Percentiles rank a stretch among this genome's conserved stretches.
Conservation (phyloP, 495 filamentous ascomycete genomes). For the Choiromyces venosus region DNA sequence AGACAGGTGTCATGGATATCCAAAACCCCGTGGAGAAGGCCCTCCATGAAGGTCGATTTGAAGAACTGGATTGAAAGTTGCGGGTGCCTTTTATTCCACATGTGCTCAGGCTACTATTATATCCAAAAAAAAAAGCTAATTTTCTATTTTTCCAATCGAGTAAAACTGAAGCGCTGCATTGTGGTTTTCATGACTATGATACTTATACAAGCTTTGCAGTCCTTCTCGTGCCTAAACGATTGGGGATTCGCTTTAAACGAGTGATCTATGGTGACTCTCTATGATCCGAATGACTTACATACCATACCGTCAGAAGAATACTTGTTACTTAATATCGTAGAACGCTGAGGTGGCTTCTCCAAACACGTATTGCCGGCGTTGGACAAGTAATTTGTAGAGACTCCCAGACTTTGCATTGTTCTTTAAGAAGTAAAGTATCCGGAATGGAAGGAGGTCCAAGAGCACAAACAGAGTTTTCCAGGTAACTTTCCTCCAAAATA, state of each 20-base stretch:
- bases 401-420: neutral
- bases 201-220: neutral
- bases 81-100: neutral
- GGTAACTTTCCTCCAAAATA: neutral
- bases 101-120: neutral
- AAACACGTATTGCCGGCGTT: neutral
- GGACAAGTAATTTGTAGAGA: neutral
- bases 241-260: neutral
- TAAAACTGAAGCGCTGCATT: neutral
- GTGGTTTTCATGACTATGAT: neutral
- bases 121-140: neutral
- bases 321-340: neutral
- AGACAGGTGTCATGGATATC: slow-evolving; percentile 74
- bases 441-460: neutral
- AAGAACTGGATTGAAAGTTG: slow-evolving; percentile 53
- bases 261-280: neutral
- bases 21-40: slow-evolving; percentile 81
- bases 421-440: neutral
- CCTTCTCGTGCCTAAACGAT: neutral
- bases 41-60: slow-evolving; percentile 67
- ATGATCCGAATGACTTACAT: neutral
- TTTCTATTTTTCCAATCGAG: too few species aligned
- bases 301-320: neutral
- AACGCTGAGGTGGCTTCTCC: neutral
- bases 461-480: neutral